Percentiles rank a stretch among this genome's conserved stretches.
Conservation (phyloP, 192 early-diverging fungal species). For the Rhizophagus sp. region DNA sequence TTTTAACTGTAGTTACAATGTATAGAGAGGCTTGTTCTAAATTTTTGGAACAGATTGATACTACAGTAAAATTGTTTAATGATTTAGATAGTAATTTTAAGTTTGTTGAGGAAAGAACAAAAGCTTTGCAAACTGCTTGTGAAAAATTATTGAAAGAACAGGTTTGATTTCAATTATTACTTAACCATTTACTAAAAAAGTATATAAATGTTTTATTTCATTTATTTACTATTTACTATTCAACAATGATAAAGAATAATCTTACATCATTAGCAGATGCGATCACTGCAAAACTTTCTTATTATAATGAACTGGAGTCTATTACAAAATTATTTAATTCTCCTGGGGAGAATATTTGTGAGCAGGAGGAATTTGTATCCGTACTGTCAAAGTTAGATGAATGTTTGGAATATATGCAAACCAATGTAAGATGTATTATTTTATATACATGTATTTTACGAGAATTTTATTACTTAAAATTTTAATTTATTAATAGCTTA, state of each 20-base stretch:
- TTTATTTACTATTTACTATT: not conserved
- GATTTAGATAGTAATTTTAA: conserved; percentile 68
- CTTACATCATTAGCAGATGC: conserved; percentile 59
- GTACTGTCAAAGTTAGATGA: conserved; percentile 78
- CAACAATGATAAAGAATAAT: conserved; percentile 43
- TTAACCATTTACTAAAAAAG: not conserved
- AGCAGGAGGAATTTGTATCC: conserved; percentile 76
- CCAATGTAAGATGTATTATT: conserved; percentile 55
- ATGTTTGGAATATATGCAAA: conserved; percentile 73
- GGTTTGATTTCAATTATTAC: conserved; percentile 27
- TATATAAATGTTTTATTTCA: no score
- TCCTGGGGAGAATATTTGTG: conserved; percentile 83
- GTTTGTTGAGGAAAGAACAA: conserved; percentile 80
- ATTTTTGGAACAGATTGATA: conserved; percentile 62
- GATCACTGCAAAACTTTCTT: conserved; percentile 63
- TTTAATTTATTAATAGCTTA: conserved; percentile 42
- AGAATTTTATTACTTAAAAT: not conserved
- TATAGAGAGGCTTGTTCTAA: conserved; percentile 67
- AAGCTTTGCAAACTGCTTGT: conserved; percentile 76
- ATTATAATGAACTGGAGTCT: conserved; percentile 85
- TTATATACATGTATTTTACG: not conserved
- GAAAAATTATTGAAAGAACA: conserved; percentile 75
- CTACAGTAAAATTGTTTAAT: conserved; percentile 57
- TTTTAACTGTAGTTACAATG: conserved; percentile 57
- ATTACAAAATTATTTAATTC: conserved; percentile 76